Base-by-base conservation (phyloP, 345 rosid genomes). In the Moricandia arvensis region DNA sequence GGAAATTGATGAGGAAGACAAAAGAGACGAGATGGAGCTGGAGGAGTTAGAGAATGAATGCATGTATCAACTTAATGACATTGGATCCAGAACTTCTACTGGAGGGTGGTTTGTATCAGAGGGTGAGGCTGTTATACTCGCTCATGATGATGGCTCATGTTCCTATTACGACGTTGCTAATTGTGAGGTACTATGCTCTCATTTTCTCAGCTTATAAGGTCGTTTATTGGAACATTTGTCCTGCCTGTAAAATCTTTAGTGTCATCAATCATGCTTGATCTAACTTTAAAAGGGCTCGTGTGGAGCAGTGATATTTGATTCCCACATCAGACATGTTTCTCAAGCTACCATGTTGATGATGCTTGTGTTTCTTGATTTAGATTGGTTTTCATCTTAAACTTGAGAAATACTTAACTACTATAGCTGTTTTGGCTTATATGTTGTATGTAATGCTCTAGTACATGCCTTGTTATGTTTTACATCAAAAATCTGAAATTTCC, bases 41-140 rank as follows among this genome's bases (percentile, higher is more conserved):
- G 93, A 88, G 78, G 94, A 86, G 78, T 69, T 71, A 29, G 97
- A 96, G 66, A 88, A 86, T 62, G 60, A 69, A 57, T 37, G 79
- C 75, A 59, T 81, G 71, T 63, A 83, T 73, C 89, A 82, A 78
- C 84, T 85, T 57, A 86, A 83, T 75, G 89, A 84, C 75, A 86
- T 93, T 49, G 98, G 96, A 37, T 24, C 75, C 62, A 96, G 83
- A 80, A 86, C 62, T 70, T 75, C 93, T 29, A 91, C 98, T 0
- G 96, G 94, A 63, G 99, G 98, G 63, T 96, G 99, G 98, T 93
- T 96, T 85, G 91, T 93, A 70, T 96, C 99, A 15, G 99, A 91
- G 73, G 99, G 97, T 21, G 97, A 93, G 87, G 87, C 98, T 24
- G 89, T 88, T 83, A 85, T 95, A 79, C 98, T 96, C 47, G 82